Evolutionary conservation across 2,329 filamentous ascomycete genomes (phyloP).

Genomic region (Ophiocordyceps camponoti-saundersi): DNA sequence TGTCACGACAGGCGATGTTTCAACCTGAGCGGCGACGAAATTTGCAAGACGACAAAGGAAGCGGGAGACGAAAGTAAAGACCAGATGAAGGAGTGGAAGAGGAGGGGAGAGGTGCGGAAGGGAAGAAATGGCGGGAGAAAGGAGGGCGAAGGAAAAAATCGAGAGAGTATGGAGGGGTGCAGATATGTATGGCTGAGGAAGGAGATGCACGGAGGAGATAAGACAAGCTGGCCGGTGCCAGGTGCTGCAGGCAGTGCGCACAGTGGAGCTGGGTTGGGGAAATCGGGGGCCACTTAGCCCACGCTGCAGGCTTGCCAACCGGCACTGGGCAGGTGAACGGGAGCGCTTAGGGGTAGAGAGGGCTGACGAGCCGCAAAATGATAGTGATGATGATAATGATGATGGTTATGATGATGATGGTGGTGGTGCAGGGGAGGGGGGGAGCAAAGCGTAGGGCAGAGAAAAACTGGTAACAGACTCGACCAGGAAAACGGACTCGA

Average conservation of each 20-base stretch:
- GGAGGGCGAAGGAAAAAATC: not conserved
- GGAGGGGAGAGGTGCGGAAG: not conserved
- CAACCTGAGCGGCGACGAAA: constrained; percentile 3
- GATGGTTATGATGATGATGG: not conserved
- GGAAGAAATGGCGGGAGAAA: not conserved
- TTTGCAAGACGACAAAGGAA: not conserved
- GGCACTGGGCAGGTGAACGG: not conserved
- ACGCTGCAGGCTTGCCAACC: not conserved
- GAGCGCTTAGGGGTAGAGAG: not conserved
- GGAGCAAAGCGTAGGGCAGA: not conserved
- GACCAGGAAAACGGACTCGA: not conserved
- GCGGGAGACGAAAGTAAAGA: not conserved
- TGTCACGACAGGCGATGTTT: not conserved
- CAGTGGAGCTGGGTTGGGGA: constrained; percentile 1
- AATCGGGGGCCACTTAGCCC: constrained; percentile 1
- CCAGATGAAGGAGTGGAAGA: not conserved
- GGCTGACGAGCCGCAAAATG: not conserved
- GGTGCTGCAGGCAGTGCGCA: not conserved
- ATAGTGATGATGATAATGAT: not conserved
- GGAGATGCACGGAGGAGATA: not conserved
- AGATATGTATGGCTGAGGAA: not conserved
- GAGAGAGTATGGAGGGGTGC: not conserved
- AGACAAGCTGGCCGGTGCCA: not conserved
- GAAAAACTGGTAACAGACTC: not conserved
- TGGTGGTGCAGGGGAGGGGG: not conserved